phyloP scores from a whole-genome alignment of 495 filamentous ascomycete genomes.

The Aspergillus heteromorphus region DNA sequence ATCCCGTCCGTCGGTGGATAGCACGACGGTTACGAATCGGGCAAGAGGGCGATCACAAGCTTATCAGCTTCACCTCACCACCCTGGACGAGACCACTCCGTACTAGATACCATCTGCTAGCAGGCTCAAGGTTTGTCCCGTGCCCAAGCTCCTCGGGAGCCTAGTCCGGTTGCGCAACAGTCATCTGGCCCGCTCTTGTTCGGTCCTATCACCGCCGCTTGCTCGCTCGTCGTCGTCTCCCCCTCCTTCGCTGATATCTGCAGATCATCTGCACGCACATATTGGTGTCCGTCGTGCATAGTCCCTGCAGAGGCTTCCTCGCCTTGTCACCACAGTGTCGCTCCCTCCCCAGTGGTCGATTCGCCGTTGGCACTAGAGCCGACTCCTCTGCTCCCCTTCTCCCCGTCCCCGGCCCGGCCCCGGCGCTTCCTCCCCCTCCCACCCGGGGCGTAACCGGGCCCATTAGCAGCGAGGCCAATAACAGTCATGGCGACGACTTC shows the following conservation, averaged over 20 bases:
- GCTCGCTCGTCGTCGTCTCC: constrained; percentile 7
- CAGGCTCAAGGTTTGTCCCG: constrained; percentile 16
- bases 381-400: constrained; percentile 12
- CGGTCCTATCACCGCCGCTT: constrained; percentile 19
- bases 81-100: not conserved
- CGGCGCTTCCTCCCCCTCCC: not conserved
- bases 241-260: constrained; percentile 28
- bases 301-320: constrained; percentile 37
- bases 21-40: not conserved
- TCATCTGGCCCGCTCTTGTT: constrained; percentile 36
- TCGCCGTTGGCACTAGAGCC: constrained; percentile 13
- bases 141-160: constrained; percentile 23
- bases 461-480: constrained; percentile 6
- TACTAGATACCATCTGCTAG: constrained; percentile 7
- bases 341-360: constrained; percentile 14
- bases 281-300: constrained; percentile 43
- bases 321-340: constrained; percentile 19
- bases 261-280: constrained; percentile 56
- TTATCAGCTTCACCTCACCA: constrained; percentile 7
- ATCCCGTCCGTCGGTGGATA: not conserved
- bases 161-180: constrained; percentile 29
- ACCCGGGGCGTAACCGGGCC: not conserved
- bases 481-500: constrained; percentile 76
- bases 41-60: constrained; percentile 19
- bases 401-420: not conserved